phyloP scores from a whole-genome alignment of 108 stramenopile species.

The Skeletonema menzelii region DNA sequence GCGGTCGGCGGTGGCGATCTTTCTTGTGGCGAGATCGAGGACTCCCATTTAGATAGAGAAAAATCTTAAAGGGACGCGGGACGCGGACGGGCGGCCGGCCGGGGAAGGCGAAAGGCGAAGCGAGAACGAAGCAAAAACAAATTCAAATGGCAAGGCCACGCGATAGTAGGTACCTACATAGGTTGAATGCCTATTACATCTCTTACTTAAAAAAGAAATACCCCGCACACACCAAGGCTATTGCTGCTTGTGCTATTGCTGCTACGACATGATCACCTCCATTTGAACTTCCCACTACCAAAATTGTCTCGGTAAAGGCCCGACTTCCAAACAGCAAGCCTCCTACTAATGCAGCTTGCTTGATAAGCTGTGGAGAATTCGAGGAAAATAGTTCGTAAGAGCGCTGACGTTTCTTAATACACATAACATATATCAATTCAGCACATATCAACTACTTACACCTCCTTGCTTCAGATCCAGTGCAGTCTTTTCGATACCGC shows the following conservation, averaged over 20 bases:
- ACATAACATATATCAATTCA: background rate
- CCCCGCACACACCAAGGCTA: conserved; percentile 37
- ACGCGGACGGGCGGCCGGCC: too few species aligned
- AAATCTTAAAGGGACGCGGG: too few species aligned
- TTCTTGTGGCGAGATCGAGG: background rate
- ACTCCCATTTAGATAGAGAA: background rate
- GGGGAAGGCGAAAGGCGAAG: too few species aligned
- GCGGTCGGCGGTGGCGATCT: too few species aligned
- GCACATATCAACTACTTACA: background rate
- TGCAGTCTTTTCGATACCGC: conserved; percentile 28
- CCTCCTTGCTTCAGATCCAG: conserved; percentile 44
- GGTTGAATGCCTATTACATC: background rate
- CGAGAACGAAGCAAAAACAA: too few species aligned
- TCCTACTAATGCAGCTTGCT: conserved; percentile 42
- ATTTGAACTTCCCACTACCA: conserved; percentile 27
- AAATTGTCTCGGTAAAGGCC: conserved; percentile 38
- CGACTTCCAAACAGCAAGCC: conserved; percentile 35
- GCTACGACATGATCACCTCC: conserved; percentile 36
- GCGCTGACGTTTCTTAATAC: background rate
- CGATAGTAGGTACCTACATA: too few species aligned
- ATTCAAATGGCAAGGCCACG: too few species aligned
- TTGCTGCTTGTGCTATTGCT: conserved; percentile 25
- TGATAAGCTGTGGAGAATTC: conserved; percentile 11
- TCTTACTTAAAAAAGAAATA: conserved; percentile 35
- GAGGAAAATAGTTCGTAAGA: background rate